Evolutionary conservation across 371 early-diverging fungal genomes (phyloP), one percentile per base, ranked within the genome.

Genomic region (Rhizomucor pusillus): DNA sequence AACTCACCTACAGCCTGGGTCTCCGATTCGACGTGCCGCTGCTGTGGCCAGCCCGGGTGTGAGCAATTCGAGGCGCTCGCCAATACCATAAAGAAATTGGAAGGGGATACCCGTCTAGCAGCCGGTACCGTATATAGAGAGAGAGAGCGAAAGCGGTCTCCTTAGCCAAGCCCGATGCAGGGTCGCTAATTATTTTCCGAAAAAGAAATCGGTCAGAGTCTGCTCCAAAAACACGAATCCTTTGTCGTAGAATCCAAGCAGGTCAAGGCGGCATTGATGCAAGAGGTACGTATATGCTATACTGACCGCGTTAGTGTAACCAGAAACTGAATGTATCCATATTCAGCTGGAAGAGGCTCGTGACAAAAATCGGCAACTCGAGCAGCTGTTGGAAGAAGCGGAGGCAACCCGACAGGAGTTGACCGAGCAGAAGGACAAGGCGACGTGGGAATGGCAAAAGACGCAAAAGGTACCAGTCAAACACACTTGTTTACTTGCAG

Each of bases 121-220:
- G 77, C 77, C 43, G 77, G 77, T 73, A 73, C 56, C 40, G 37
- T 19, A 62, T 29, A 40, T 43, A 36, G 1, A 23, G n/a, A n/a
- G n/a, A n/a, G n/a, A n/a, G n/a, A n/a, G n/a, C n/a, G n/a, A 29
- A 29, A 29, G 29, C 29, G 3, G 5, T 29, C 29, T 29, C 29
- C 29, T 29, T 29, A 29, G 29, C 29, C 29, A 5, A 29, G 29
- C 29, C 29, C 29, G 7, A 29, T 29, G 29, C 29, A 29, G 29
- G 29, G 29, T 29, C 29, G 29, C 29, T 29, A 29, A 29, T 29
- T 29, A 29, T 29, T 29, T 20, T 40, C n/a, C 25, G 10, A 23
- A 54, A 39, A 53, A 59, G 77, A 71, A 52, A 77, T 77, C 41
- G 77, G 77, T 20, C 77, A 77, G 50, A 66, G 71, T 45, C 50